Base-by-base conservation (phyloP, 2,329 filamentous ascomycete species). In the Colletotrichum cereale region DNA sequence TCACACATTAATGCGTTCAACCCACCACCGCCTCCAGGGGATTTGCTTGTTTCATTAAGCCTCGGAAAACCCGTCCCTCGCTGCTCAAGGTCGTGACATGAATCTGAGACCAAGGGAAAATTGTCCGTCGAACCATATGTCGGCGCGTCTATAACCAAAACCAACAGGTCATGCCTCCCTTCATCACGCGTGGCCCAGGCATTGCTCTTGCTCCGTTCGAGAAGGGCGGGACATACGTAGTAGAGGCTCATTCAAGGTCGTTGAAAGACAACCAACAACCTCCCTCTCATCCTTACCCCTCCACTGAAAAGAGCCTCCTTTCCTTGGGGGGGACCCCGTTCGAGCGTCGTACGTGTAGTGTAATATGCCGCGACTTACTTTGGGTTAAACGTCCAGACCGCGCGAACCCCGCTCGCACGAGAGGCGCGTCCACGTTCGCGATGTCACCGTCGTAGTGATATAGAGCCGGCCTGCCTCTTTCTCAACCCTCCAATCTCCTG, bases 51-150 rank as follows among this genome's bases (percentile, higher is more conserved):
- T 72, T 58, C 58, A 63, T 21, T 26, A 18, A 21, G 31, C 34
- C n/a, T 21, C 47, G 5, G 42, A 18, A 44, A 11, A 14, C 24
- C 50, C 44, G 38, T n/a, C 24, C 18, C 58, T 40, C 24, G 57
- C 58, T 47, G 58, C n/a, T 18, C 29, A 16, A 64, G 29, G 18
- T 47, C 42, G 42, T 44, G 8, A 36, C 26, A 38, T 8, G 21
- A 48, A 58, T 60, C 26, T 52, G 42, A 18, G 40, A 60, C 26
- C 31, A 50, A 29, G 40, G 53, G 16, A 34, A 50, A 71, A 50
- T 53, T 71, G 26, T 29, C 68, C 65, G 68, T 55, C 68, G 68
- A 71, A 71, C 68, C 68, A 68, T 71, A 71, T 63, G 58, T 68
- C 53, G 52, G 44, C 12, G 42, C 60, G 34, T 38, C 53, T 71